Conservation (phyloP, 441 rosid species). For the Pelargonium australe region DNA sequence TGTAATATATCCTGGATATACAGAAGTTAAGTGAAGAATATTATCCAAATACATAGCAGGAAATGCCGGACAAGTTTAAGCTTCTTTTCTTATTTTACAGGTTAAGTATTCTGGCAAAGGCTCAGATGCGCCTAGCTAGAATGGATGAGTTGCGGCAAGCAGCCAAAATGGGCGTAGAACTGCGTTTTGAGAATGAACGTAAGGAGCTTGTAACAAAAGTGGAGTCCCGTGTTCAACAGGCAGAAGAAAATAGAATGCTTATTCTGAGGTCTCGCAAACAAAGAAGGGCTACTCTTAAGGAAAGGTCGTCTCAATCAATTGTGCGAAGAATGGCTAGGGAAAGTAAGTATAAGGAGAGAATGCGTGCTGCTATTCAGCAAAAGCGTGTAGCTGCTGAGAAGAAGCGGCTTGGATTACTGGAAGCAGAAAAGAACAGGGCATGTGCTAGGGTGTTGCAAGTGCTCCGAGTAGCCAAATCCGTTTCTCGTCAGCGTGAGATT, state of each 20-base stretch:
- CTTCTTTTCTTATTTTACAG: constrained; percentile 29
- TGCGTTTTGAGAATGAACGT: constrained; percentile 69
- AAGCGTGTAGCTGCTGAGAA: constrained; percentile 91
- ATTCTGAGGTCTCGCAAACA: constrained; percentile 71
- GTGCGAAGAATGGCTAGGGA: constrained; percentile 73
- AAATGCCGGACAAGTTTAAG: neutral
- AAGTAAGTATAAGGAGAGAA: constrained; percentile 84
- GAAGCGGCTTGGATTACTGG: constrained; percentile 76
- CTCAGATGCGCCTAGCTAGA: constrained; percentile 73
- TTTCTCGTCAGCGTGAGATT: constrained; percentile 75
- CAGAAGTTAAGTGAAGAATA: neutral
- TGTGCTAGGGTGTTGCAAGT: constrained; percentile 71
- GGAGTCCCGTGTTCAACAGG: constrained; percentile 73
- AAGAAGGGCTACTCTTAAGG: constrained; percentile 64
- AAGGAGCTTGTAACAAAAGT: constrained; percentile 82
- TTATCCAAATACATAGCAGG: neutral
- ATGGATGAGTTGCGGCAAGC: constrained; percentile 92
- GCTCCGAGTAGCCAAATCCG: constrained; percentile 59
- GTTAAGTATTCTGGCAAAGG: constrained; percentile 69
- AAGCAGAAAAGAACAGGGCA: constrained; percentile 86
- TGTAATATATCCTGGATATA: no score
- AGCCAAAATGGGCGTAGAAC: constrained; percentile 72
- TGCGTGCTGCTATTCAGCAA: constrained; percentile 74
- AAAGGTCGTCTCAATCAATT: constrained; percentile 80
- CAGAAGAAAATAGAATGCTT: constrained; percentile 87